phyloP scores from a whole-genome alignment of 2,329 filamentous ascomycete species.

The Fusarium citri region DNA sequence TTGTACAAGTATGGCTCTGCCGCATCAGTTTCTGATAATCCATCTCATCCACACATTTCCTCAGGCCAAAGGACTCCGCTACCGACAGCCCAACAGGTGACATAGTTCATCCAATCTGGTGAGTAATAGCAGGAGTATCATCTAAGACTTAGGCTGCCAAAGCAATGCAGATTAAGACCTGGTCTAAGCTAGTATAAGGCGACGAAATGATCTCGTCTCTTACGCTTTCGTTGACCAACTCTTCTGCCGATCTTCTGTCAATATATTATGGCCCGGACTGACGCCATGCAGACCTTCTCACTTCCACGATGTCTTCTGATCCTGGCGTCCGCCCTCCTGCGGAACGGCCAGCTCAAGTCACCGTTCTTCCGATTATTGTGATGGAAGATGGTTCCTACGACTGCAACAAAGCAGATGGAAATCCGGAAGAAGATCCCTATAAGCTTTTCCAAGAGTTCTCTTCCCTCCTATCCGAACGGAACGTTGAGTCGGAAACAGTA shows the following conservation, averaged over 20 bases:
- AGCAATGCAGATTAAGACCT: not conserved
- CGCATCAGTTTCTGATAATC: not conserved
- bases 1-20: not conserved
- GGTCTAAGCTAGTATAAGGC: not conserved
- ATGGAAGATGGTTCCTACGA: not conserved
- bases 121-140: not conserved
- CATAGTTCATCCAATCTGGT: not conserved
- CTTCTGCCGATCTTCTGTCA: not conserved
- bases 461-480: not conserved
- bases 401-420: not conserved
- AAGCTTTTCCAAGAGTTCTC: not conserved
- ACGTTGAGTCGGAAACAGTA: not conserved
- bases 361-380: not conserved
- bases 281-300: not conserved
- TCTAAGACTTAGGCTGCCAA: not conserved
- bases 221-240: not conserved
- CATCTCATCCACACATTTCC: not conserved
- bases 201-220: not conserved
- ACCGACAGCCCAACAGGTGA: not conserved
- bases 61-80: not conserved
- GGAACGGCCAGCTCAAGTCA: not conserved
- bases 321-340: not conserved
- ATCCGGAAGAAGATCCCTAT: not conserved
- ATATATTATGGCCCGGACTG: not conserved
- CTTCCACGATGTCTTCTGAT: not conserved